These are phyloP conservation scores for Venturia nashicola DNA, from an alignment of 2,329 filamentous ascomycete species.

Conservation along the genomic window DNA sequence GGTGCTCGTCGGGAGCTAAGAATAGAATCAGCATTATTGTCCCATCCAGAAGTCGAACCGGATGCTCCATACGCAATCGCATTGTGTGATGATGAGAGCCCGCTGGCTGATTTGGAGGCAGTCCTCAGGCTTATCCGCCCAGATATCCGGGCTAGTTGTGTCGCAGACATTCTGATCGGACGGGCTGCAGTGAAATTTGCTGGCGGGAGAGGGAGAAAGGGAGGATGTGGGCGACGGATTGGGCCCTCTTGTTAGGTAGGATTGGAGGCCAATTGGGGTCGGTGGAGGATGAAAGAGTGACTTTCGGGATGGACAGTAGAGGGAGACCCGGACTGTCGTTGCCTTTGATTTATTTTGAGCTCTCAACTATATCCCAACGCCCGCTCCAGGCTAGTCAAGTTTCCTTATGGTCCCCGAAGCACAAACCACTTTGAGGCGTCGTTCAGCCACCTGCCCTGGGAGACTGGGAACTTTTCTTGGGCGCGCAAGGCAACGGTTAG, in stretches of 20 bases:
- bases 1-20: constrained; percentile 30
- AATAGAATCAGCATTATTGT: constrained; percentile 1
- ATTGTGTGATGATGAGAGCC: background rate
- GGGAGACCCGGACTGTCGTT: background rate
- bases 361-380: background rate
- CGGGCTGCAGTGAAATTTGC: background rate
- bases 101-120: background rate
- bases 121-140: constrained; percentile 5
- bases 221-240: background rate
- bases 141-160: background rate
- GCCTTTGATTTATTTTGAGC: background rate
- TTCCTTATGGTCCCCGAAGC: background rate
- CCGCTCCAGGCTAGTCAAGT: background rate
- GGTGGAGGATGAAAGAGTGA: background rate
- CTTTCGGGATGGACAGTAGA: background rate
- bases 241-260: background rate
- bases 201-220: constrained; percentile 4
- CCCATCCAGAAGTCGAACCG: background rate
- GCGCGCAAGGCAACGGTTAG: background rate
- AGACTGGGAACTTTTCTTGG: background rate
- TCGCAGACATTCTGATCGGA: constrained; percentile 8
- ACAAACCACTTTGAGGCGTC: background rate
- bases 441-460: background rate
- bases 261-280: background rate
- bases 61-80: constrained; percentile 1